A percentile compares a stretch with the other conserved stretches of the same genome.
Evolutionary conservation across 768 basidiomycete genomes (phyloP).

Genomic region (Termitomyces sp.): DNA sequence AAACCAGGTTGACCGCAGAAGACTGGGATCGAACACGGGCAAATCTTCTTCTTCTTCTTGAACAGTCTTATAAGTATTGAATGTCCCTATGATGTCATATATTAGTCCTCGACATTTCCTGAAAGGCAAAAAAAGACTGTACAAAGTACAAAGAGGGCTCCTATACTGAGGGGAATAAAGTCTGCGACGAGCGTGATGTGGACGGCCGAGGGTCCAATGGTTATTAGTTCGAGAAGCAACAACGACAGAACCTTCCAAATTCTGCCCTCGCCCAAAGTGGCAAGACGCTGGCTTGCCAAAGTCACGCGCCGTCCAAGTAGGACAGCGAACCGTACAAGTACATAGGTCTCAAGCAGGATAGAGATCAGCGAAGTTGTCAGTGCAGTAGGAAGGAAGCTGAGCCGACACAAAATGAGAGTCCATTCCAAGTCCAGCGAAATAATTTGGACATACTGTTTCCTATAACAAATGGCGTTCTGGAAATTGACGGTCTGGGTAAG

Average conservation of each 20-base stretch:
- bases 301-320: conserved; percentile 1
- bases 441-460: conserved; percentile 10
- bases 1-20: conserved; percentile 8
- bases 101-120: background rate
- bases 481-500: background rate
- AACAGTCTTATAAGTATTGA: conserved; percentile 1
- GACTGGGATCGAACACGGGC: background rate
- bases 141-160: conserved; percentile 13
- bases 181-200: conserved; percentile 12
- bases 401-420: background rate
- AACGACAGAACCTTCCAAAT: conserved; percentile 9
- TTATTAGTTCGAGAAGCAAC: conserved; percentile 10
- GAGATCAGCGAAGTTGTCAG: conserved; percentile 10
- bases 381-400: conserved; percentile 13
- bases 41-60: background rate
- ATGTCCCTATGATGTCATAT: background rate
- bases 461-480: conserved; percentile 8
- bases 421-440: background rate
- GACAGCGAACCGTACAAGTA: conserved; percentile 2
- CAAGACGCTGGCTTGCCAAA: background rate
- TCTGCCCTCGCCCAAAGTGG: conserved; percentile 5
- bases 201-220: conserved; percentile 11
- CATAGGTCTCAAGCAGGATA: conserved; percentile 2
- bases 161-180: conserved; percentile 13
- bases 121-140: background rate